phyloP scores from a whole-genome alignment of 768 basidiomycete species.

The Cyathus striatus region DNA sequence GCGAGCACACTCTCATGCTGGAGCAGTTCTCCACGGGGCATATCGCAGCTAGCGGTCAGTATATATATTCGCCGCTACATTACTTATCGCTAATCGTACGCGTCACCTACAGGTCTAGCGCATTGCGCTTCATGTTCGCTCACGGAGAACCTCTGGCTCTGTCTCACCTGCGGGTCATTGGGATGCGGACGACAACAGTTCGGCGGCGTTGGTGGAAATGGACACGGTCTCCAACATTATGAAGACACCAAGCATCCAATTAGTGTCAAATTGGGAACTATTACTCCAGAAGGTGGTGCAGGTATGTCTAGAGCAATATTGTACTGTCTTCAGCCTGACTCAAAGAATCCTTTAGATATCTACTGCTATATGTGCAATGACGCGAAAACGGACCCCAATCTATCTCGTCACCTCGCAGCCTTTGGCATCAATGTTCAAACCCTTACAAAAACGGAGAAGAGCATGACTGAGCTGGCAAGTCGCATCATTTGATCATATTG shows the following conservation, averaged over 20 bases:
- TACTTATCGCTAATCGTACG: not conserved
- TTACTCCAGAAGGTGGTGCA: conserved; percentile 90
- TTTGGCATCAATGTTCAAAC: conserved; percentile 86
- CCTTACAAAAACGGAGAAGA: conserved; percentile 91
- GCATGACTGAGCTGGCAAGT: conserved; percentile 90
- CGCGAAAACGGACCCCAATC: conserved; percentile 68
- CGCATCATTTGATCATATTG: too few species aligned
- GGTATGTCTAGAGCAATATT: conserved; percentile 52
- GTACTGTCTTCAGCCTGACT: not conserved
- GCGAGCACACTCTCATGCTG: conserved; percentile 67
- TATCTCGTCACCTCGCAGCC: conserved; percentile 65
- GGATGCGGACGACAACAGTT: conserved; percentile 87
- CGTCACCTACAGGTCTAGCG: conserved; percentile 54
- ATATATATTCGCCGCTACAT: not conserved
- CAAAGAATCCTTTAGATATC: conserved; percentile 57
- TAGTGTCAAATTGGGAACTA: conserved; percentile 92
- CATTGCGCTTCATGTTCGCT: conserved; percentile 82
- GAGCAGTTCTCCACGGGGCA: conserved; percentile 36
- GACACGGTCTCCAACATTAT: conserved; percentile 83
- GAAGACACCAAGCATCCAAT: conserved; percentile 68
- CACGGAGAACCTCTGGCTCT: conserved; percentile 93
- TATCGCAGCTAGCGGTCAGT: conserved; percentile 52
- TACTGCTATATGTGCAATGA: conserved; percentile 94
- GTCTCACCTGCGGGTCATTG: conserved; percentile 84
- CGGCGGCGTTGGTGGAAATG: conserved; percentile 80